Percentiles rank a stretch among this genome's conserved stretches.
phyloP scores from a whole-genome alignment of 345 rosid species.

The Abelmoschus esculentus region DNA sequence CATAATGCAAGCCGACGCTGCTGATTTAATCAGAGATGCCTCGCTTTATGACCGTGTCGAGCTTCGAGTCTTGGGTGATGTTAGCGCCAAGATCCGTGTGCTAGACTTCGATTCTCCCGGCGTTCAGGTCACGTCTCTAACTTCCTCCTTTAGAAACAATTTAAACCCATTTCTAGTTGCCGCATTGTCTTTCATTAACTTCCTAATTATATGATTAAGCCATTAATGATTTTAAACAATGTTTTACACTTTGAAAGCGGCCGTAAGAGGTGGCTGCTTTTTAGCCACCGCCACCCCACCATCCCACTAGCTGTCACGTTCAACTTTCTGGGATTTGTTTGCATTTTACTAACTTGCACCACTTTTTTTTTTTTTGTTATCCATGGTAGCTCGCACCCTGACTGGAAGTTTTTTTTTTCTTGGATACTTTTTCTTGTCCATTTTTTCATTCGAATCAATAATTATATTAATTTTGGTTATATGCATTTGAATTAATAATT shows the following conservation, averaged over 20 bases:
- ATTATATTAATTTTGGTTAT: too few species aligned
- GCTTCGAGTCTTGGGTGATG: conserved; percentile 69
- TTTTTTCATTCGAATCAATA: too few species aligned
- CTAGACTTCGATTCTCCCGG: conserved; percentile 89
- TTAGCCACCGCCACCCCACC: not conserved
- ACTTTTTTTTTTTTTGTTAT: not conserved
- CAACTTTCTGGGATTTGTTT: not conserved
- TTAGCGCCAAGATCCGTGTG: conserved; percentile 93
- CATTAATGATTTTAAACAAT: not conserved
- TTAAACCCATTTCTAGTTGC: not conserved
- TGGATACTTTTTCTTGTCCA: not conserved
- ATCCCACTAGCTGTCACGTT: conserved; percentile 13
- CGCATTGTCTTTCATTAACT: not conserved
- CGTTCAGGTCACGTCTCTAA: conserved; percentile 52
- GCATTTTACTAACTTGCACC: conserved; percentile 4
- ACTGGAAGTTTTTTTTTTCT: not conserved
- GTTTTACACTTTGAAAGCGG: not conserved
- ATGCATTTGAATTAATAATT: too few species aligned
- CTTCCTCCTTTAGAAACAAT: not conserved
- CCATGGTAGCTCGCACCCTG: conserved; percentile 5
- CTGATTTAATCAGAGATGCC: conserved; percentile 68
- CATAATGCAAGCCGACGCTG: conserved; percentile 57
- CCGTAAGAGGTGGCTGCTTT: not conserved
- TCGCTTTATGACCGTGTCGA: conserved; percentile 28
- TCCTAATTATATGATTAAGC: not conserved